Evolutionary conservation across 2,329 filamentous ascomycete genomes (phyloP), one percentile per base, ranked within the genome.

Genomic region (Didymellaceae sp.): DNA sequence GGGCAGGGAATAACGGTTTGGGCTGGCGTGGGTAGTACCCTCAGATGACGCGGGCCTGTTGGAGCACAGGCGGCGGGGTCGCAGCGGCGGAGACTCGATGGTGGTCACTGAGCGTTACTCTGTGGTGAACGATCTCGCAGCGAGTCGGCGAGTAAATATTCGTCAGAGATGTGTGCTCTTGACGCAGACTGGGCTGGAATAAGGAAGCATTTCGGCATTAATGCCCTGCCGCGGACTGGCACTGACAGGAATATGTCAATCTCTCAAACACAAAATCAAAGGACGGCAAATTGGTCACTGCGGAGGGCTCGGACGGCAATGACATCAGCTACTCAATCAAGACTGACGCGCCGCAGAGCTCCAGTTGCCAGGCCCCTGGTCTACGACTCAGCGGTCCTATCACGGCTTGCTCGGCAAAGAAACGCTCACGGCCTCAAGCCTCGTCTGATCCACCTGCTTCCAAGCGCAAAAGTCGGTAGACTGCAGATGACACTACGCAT

Each of bases 1-100:
- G 45, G 34, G 22, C 40, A 47, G 40, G 37, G 52, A 47, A 54
- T 51, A 55, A 48, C 30, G 49, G 38, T 45, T 13, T 50, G 41
- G 35, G 42, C 45, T 31, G 40, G 17, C 42, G 42, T 45, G 22
- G 33, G 22, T 20, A 8, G 34, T 45, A 45, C 48, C 26, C 26
- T 30, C 62, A 60, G 66, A 68, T 71, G 66, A 70, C 62, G 66
- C 66, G 61, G 62, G 56, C 41, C 28, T 46, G 20, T 21, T 45
- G 28, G 20, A 39, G 49, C 43, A 34, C 28, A 43, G 42, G 54
- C 52, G 57, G 61, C 57, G 61, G 59, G 61, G 55, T 54, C 38
- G 58, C 55, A 57, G 55, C 41, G 51, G 49, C 48, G 49, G 51
- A 28, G 26, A 38, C 52, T 21, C 33, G 46, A 46, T 13, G 24